Base-by-base conservation (phyloP, 257 asterid genomes). In the Gentiana macrophylla region DNA sequence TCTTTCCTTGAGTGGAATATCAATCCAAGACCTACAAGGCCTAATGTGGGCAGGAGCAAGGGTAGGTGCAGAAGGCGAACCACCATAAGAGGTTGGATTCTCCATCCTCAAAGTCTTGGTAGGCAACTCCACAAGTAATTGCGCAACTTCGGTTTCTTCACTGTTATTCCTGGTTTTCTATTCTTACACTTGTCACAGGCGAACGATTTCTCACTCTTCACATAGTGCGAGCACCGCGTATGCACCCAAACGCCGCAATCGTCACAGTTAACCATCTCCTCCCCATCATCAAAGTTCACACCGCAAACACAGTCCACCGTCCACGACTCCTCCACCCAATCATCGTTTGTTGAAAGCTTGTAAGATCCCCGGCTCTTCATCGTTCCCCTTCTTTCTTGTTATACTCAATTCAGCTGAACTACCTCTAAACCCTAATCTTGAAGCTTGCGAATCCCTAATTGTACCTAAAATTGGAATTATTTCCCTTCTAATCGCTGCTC, bases 191-290 rank as follows among this genome's bases (percentile, higher is more conserved):
- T 91, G 49, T 91, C 84, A 52, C 98, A 91, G 50, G 89, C 80
- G 62, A 84, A 91, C 3, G 83, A 77, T 57, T 87, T 87, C 64
- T 91, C 94, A 36, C 94, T 77, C 80, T 87, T 91, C 63, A 83
- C 93, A 55, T 77, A 91, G 4, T 95, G 81, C 37, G 88, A 80
- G 51, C 98, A 91, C 53, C 95, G 86, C 13, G 98, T 91, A 84
- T 91, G 98, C 67, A 91, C 98, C 98, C 98, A 91, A 49, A 91
- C 98, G 11, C 97, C 94, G 66, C 98, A 91, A 70, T 84, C 98
- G 33, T 91, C 98, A 72, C 98, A 89, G 69, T 91, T 75, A 11
- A 91, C 98, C 98, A 91, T 91, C 82, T 91, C 98, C 60, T 91
- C 95, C 2, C 98, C 98, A 57, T 91, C 98, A 60, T 91, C 98